phyloP scores from a whole-genome alignment of 331 rosid genomes.

The Quercus tomentella region DNA sequence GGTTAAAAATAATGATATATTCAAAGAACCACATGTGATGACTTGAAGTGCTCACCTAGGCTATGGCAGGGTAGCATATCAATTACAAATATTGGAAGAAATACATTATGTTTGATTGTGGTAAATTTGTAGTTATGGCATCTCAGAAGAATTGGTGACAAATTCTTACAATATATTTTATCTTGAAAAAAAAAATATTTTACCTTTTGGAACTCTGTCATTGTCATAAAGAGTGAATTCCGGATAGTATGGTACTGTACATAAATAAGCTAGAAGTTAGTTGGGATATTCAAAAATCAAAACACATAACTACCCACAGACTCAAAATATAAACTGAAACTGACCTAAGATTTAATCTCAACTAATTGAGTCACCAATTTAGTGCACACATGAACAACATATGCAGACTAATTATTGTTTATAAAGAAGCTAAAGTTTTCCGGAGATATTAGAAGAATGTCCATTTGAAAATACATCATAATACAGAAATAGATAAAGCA shows the following conservation, averaged over 20 bases:
- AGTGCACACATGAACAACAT: neutral
- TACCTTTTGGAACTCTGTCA: conserved; percentile 72
- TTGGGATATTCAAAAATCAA: neutral
- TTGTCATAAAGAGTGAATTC: conserved; percentile 73
- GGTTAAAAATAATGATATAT: neutral
- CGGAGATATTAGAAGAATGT: neutral
- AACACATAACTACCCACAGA: neutral
- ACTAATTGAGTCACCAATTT: neutral
- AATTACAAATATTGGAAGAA: neutral
- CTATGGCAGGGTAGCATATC: neutral
- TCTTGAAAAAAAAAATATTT: neutral
- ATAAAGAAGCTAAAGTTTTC: too few species aligned
- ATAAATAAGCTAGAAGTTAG: conserved; percentile 14
- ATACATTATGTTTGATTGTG: neutral
- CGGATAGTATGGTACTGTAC: conserved; percentile 83
- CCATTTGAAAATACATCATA: neutral
- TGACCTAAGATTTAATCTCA: neutral
- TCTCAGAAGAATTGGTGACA: neutral
- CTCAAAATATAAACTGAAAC: neutral
- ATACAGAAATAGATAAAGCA: neutral
- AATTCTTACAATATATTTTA: neutral
- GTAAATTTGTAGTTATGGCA: neutral
- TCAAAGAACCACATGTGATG: neutral
- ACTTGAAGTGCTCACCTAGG: neutral
- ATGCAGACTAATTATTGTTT: neutral